Base-by-base conservation (phyloP, 1,139 yeast genomes). In the Suhomyces anneliseae region DNA sequence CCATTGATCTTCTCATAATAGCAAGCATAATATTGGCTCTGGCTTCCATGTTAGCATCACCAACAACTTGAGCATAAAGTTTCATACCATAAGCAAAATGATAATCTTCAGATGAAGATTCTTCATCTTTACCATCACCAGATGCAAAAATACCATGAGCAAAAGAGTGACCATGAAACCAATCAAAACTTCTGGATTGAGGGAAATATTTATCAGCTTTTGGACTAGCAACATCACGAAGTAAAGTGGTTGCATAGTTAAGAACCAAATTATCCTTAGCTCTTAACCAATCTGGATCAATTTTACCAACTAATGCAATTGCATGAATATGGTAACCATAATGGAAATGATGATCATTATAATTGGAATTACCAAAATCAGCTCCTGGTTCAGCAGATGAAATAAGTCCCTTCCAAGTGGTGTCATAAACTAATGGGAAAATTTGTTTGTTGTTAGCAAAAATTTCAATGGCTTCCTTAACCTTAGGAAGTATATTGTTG, bases 311-410 rank as follows among this genome's bases (percentile, higher is more conserved):
- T 14, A 87, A 65, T 0, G 92, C 87, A 43, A 86, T 82, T 0
- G 93, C 87, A 59, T 85, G 86, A 37, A 87, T 76, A 58, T 84
- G 90, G 56, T 87, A 87, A 1, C 90, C 89, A 59, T 85, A 87
- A 65, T 87, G 93, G 72, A 87, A 87, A 64, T 87, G 93, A 57
- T 87, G 95, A 57, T 87, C 95, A 57, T 87, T 87, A 61, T 86
- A 87, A 58, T 80, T 83, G 9, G 90, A 76, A 59, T 87, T 87
- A 45, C 95, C 95, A 61, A 83, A 87, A 68, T 87, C 95, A 1
- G 83, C 83, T 14, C 72, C 81, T 1, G 83, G 75, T 1, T 81
- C 83, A 0, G 90, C 88, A 0, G 85, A 76, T 0, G 92, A 85
- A 11, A 85, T 75, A 8, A 87, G 59, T n/a, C 95, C 95, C 58